These are phyloP conservation scores for Rhodotorula paludigena DNA, from an alignment of 768 basidiomycete genomes.

Conservation along the genomic window DNA sequence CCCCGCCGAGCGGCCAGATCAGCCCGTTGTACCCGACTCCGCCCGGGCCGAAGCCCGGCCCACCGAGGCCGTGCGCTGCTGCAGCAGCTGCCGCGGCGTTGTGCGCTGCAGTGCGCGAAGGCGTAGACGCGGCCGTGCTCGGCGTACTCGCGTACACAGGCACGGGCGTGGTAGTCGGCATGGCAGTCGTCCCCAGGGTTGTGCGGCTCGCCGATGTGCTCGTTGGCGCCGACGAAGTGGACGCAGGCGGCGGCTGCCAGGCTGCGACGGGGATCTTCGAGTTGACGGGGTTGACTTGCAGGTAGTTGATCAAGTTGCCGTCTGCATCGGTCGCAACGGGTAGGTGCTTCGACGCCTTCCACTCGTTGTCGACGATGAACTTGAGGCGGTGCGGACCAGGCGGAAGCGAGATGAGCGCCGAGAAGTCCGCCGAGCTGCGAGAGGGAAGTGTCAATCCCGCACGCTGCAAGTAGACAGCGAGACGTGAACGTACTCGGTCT, in stretches of 20 bases:
- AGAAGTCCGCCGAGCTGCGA: slow-evolving; percentile 40
- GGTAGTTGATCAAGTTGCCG: slow-evolving; percentile 88
- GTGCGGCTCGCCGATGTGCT: not conserved
- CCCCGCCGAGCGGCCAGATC: not conserved
- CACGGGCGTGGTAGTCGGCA: not conserved
- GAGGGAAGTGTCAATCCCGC: not conserved
- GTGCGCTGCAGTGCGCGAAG: not conserved
- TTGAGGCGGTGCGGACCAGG: slow-evolving; percentile 92
- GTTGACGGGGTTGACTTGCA: slow-evolving; percentile 53
- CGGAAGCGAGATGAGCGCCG: slow-evolving; percentile 52
- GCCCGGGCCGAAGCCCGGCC: not conserved
- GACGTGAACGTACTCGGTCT: slow-evolving; percentile 37
- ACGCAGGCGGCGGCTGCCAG: not conserved
- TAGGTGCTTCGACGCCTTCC: slow-evolving; percentile 59
- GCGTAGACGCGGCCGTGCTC: not conserved
- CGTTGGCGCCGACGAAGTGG: not conserved
- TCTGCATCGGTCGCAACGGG: slow-evolving; percentile 84
- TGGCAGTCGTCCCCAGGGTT: slow-evolving; percentile 5
- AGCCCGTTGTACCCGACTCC: not conserved
- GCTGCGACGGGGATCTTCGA: not conserved
- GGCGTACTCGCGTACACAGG: not conserved
- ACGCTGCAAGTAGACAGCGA: not conserved
- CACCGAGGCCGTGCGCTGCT: no score
- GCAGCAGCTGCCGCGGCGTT: no score
- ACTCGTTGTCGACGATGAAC: slow-evolving; percentile 87